Evolutionary conservation across 2,329 filamentous ascomycete genomes (phyloP).

Genomic region (Teratosphaeria zuluensis): DNA sequence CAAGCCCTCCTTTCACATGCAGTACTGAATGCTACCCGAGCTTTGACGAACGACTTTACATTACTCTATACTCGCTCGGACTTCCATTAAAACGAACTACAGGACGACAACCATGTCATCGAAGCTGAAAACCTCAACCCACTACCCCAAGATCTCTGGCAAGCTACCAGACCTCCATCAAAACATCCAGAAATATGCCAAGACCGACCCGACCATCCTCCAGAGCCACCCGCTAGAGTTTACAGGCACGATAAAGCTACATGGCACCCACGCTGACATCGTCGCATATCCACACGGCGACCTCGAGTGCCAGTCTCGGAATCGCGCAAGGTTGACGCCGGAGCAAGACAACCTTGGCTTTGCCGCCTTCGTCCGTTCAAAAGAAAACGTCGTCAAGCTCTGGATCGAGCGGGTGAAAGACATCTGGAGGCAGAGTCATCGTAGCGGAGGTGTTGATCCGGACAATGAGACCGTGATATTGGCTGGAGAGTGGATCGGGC

Average conservation of each 20-base stretch:
- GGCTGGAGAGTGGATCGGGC: constrained; percentile 1
- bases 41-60: no score
- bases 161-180: background rate
- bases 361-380: background rate
- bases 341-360: constrained; percentile 1
- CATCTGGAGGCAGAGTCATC: background rate
- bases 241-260: constrained; percentile 1
- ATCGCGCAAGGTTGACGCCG: background rate
- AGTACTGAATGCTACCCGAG: no score
- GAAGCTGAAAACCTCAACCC: background rate
- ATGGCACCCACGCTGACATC: constrained; percentile 4
- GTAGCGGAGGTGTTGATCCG: no score
- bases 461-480: background rate
- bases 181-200: background rate
- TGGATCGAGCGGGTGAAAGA: background rate
- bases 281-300: background rate
- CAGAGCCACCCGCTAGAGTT: background rate
- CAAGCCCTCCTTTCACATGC: no score
- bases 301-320: background rate
- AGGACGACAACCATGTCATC: no score
- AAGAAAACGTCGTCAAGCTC: no score
- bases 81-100: no score
- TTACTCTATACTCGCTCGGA: no score
- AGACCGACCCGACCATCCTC: background rate
- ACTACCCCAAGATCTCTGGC: constrained; percentile 2